phyloP scores from a whole-genome alignment of 768 basidiomycete species.

The Tricholoma saponaceum region DNA sequence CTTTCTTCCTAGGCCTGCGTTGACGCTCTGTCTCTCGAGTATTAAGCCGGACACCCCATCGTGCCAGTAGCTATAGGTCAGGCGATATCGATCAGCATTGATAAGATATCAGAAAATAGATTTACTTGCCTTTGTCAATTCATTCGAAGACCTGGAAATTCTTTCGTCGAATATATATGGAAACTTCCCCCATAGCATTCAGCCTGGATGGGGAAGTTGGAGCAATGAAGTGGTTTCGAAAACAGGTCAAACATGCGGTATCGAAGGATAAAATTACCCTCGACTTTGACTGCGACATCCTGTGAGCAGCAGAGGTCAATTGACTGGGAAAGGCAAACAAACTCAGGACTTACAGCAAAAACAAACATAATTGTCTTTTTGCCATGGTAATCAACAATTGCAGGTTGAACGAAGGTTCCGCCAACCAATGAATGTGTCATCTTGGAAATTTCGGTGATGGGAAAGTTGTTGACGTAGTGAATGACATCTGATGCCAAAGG shows the following conservation, averaged over 20 bases:
- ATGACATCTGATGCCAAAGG: conserved; percentile 32
- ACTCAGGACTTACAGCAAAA: conserved; percentile 47
- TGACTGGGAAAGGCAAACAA: neutral
- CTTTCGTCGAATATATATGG: conserved; percentile 66
- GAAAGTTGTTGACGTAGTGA: conserved; percentile 34
- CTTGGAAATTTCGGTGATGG: conserved; percentile 47
- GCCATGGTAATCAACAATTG: conserved; percentile 53
- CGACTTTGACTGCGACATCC: conserved; percentile 70
- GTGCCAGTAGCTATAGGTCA: conserved; percentile 50
- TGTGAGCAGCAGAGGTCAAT: too few relatives aligned
- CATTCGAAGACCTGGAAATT: conserved; percentile 65
- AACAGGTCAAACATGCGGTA: conserved; percentile 66
- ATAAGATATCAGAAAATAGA: neutral
- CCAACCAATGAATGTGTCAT: conserved; percentile 54
- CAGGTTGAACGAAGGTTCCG: conserved; percentile 56
- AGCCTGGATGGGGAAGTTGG: conserved; percentile 46
- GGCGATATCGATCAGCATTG: too few relatives aligned
- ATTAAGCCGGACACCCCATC: conserved; percentile 56
- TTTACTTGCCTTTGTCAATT: conserved; percentile 55
- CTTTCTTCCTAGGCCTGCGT: conserved; percentile 34
- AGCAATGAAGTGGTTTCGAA: conserved; percentile 28
- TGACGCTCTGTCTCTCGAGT: conserved; percentile 56
- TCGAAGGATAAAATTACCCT: conserved; percentile 62
- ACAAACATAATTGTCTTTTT: conserved; percentile 56
- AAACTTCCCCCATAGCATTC: conserved; percentile 64